Base-by-base conservation (phyloP, 2,329 filamentous ascomycete species). In the Epichloe amarillans region DNA sequence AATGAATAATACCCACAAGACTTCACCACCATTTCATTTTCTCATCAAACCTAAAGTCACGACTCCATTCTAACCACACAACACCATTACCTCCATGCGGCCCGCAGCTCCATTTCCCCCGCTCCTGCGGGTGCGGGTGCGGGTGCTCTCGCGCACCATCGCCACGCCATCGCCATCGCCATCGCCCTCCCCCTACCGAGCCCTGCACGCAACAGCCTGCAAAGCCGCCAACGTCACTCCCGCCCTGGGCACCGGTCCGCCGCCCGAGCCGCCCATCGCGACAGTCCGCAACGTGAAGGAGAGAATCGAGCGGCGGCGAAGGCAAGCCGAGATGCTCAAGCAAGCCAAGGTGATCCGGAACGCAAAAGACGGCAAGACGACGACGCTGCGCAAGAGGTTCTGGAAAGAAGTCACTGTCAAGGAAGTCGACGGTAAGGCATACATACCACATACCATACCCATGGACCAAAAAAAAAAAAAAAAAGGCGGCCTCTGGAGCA, bases 371-470 rank as follows among this genome's bases (percentile, higher is more conserved):
- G 62, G 59, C 36, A 70, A 67, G 53, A 57, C 75, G 55, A 71
- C 73, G 2, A 70, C 65, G 37, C 62, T 77, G 52, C 73, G 83
- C 61, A 86, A 82, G 71, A 78, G 90, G 49, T 96, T 96, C 71
- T 97, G 91, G 91, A 88, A 85, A 66, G 79, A 93, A 62, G 88
- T 93, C 1, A 66, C 75, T 54, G 82, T 96, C 38, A 73, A 77
- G 56, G 79, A 85, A 61, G 75, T 76, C 10, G 71, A 82, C 55
- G 83, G 84, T 86, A 70, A 51, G 67, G 35, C 45, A n/a, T 37
- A 6, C 2, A 15, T 5, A 10, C 7, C 8, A 6, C 2, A 15
- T 5, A 10, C 7, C 8, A 30, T 17, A 5, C 30, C 14, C 21
- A 44, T 15, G 10, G 23, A 4, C 10, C 15, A 45, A 45, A 19